Percentiles rank a stretch among this genome's conserved stretches.
phyloP scores from a whole-genome alignment of 371 early-diverging fungal species.

The Sporodiniella umbellata region DNA sequence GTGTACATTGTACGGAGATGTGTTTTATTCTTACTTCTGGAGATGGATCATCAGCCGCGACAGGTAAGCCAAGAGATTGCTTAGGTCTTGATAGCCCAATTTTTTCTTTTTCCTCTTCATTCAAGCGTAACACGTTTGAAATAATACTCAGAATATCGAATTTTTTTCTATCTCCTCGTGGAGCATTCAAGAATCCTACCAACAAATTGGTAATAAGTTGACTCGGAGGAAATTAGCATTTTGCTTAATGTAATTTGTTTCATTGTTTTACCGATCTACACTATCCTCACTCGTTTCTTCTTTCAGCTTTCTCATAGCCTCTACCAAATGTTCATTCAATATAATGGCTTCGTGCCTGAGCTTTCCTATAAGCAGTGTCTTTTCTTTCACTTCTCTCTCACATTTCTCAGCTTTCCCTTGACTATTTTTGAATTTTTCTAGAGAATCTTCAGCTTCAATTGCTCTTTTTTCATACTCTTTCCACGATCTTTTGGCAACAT shows the following conservation, averaged over 20 bases:
- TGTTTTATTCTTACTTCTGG: constrained; percentile 24
- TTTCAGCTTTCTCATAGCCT: constrained; percentile 81
- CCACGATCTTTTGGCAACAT: constrained; percentile 45
- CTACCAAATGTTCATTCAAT: constrained; percentile 78
- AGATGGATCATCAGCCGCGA: constrained; percentile 28
- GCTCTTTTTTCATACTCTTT: constrained; percentile 63
- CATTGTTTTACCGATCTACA: constrained; percentile 62
- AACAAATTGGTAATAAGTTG: constrained; percentile 83
- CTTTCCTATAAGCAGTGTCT: constrained; percentile 72
- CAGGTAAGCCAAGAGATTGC: constrained; percentile 9
- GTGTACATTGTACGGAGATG: neutral
- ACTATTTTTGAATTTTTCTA: constrained; percentile 58
- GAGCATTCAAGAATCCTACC: constrained; percentile 79
- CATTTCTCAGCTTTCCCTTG: constrained; percentile 59
- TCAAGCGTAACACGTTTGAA: constrained; percentile 80
- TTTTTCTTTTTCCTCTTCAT: constrained; percentile 83
- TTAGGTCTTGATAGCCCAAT: constrained; percentile 71
- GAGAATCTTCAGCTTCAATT: constrained; percentile 52
- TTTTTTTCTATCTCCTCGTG: constrained; percentile 84
- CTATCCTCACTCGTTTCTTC: constrained; percentile 75
- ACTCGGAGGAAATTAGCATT: constrained; percentile 23
- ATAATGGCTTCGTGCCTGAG: constrained; percentile 82
- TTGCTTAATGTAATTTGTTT: neutral
- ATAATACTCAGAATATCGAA: constrained; percentile 88
- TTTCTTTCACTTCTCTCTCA: constrained; percentile 73